Evolutionary conservation across 2,329 filamentous ascomycete genomes (phyloP).

Genomic region (Sarocladiaceae sp.): DNA sequence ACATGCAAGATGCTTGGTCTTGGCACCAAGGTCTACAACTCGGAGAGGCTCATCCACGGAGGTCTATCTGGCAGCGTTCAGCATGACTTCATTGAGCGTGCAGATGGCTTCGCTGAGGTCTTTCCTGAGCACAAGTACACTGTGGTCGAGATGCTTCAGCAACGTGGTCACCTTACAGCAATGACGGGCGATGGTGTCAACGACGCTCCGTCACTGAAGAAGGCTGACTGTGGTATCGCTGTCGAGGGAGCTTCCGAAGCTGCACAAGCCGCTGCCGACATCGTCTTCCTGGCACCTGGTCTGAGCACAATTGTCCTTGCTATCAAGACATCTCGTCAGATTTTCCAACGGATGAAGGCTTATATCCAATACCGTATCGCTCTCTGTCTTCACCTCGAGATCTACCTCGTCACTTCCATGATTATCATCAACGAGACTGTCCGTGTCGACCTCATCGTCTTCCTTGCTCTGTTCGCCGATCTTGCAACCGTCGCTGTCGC

Average conservation of each 20-base stretch:
- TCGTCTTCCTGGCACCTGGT: slow-evolving; percentile 68
- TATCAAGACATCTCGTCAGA: slow-evolving; percentile 68
- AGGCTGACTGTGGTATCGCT: slow-evolving; percentile 68
- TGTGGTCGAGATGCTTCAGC: slow-evolving; percentile 69
- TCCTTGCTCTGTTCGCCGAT: slow-evolving; percentile 74
- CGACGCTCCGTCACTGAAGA: slow-evolving; percentile 67
- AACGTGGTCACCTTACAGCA: slow-evolving; percentile 65
- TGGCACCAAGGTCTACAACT: slow-evolving; percentile 77
- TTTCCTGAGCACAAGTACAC: slow-evolving; percentile 71
- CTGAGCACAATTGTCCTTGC: slow-evolving; percentile 65
- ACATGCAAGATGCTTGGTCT: slow-evolving; percentile 78
- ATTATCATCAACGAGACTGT: slow-evolving; percentile 76
- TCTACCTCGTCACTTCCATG: slow-evolving; percentile 73
- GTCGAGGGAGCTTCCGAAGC: slow-evolving; percentile 67
- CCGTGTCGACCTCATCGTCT: slow-evolving; percentile 66
- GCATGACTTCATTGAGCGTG: slow-evolving; percentile 70
- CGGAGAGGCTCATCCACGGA: slow-evolving; percentile 69
- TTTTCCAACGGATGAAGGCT: slow-evolving; percentile 73
- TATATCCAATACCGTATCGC: slow-evolving; percentile 75
- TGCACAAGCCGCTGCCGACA: slow-evolving; percentile 66
- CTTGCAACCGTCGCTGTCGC: slow-evolving; percentile 72
- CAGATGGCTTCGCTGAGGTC: slow-evolving; percentile 67
- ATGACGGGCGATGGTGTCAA: slow-evolving; percentile 76
- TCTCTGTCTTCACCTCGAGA: slow-evolving; percentile 65
- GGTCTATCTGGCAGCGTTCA: slow-evolving; percentile 67